Base-by-base conservation (phyloP, 805 yeast genomes). In the Yarrowia alimentaria region DNA sequence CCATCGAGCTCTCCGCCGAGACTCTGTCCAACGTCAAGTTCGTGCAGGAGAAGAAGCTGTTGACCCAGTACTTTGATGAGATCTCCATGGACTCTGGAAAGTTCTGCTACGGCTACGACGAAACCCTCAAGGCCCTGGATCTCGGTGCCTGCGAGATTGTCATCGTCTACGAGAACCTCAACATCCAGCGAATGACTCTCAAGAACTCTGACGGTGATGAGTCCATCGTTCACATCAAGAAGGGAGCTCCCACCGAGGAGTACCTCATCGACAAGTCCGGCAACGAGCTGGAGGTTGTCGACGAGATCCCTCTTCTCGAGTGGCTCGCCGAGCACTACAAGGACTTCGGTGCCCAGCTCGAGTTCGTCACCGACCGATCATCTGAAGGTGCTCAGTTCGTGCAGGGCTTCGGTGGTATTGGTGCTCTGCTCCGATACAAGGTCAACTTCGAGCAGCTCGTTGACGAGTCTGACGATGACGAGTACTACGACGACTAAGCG, bases 321-420 rank as follows among this genome's bases (percentile, higher is more conserved):
- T 93, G 99, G 99, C 76, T 93, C 57, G 98, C 99, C 43, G 99
- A 91, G 73, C 87, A 89, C 71, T 93, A 93, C 73, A 85, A 82
- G 67, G 85, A 78, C 63, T 93, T 79, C 63, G 99, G 99, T 78
- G 96, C 99, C 49, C 80, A 84, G 55, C 77, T 93, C 62, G 99
- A 93, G 74, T 93, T 93, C 61, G 96, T 93, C 60, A 86, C 97
- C 45, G 98, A 93, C 73, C 82, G 88, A 72, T 85, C 96, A 17
- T 83, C 95, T 34, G 99, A 93, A 72, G 99, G 99, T 76, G 95
- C 98, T 37, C 99, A 93, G 74, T 93, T 93, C 70, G 94, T 85
- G 54, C 83, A 81, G 61, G 99, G 99, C 54, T 93, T 93, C 65
- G 99, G 99, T 84, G 99, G 99, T 73, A 79, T 93, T 59, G 99